phyloP scores from a whole-genome alignment of 495 filamentous ascomycete species.

The Tuber brumale region DNA sequence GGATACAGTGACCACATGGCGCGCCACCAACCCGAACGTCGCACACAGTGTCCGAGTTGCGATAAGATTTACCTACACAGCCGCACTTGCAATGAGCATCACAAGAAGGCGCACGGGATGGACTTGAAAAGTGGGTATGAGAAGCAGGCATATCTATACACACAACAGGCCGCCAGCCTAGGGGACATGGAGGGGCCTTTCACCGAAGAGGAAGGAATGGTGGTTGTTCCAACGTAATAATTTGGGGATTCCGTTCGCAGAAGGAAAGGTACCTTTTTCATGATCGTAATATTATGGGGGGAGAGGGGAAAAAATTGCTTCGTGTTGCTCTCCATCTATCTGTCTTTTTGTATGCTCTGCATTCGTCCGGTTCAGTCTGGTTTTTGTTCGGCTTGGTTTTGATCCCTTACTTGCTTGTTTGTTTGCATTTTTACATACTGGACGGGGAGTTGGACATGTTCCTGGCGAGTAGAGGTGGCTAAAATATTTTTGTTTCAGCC shows the following conservation, averaged over 20 bases:
- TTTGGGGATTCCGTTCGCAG: background rate
- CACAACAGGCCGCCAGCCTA: background rate
- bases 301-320: background rate
- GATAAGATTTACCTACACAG: background rate
- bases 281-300: background rate
- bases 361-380: background rate
- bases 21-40: background rate
- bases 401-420: background rate
- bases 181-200: background rate
- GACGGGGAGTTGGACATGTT: background rate
- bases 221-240: background rate
- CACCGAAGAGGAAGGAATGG: background rate
- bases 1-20: background rate
- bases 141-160: background rate
- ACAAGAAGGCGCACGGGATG: background rate
- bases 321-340: no score
- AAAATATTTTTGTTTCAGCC: background rate
- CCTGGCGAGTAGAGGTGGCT: background rate
- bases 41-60: background rate
- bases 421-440: background rate
- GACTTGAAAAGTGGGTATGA: background rate
- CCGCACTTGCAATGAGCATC: background rate
- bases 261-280: background rate
- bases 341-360: background rate
- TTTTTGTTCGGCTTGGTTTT: background rate